These are phyloP conservation scores for Laetiporus sulphureus DNA, from an alignment of 1,284 basidiomycete species.

Conservation along the genomic window DNA sequence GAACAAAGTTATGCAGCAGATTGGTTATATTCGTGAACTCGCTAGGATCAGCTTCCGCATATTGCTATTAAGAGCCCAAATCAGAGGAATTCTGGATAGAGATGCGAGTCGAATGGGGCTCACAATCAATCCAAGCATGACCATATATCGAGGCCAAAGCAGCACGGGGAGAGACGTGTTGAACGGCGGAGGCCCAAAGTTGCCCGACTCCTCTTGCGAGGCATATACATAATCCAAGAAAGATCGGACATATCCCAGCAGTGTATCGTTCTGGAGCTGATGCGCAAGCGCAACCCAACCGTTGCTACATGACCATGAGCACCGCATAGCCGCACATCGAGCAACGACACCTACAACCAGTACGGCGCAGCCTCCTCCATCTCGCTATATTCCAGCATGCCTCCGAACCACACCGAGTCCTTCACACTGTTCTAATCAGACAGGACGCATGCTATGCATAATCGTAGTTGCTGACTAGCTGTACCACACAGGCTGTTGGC, in stretches of 20 bases:
- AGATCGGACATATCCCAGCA: conserved; percentile 2
- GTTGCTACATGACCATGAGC: background rate
- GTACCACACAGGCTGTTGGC: conserved; percentile 6
- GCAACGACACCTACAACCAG: conserved; percentile 4
- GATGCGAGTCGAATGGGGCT: background rate
- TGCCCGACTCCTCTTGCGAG: conserved; percentile 3
- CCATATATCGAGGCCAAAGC: conserved; percentile 7
- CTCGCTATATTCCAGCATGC: conserved; percentile 5
- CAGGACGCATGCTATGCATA: background rate
- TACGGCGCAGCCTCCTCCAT: conserved; percentile 8
- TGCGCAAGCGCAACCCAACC: conserved; percentile 8
- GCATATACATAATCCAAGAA: conserved; percentile 5
- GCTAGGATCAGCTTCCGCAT: conserved; percentile 5
- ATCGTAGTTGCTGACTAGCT: conserved; percentile 3
- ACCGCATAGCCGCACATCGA: background rate
- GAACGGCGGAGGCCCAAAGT: conserved; percentile 5
- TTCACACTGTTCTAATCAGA: conserved; percentile 1
- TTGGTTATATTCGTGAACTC: conserved; percentile 1
- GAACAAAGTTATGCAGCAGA: conserved; percentile 3
- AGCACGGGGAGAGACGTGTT: conserved; percentile 3
- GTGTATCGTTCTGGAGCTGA: conserved; percentile 2
- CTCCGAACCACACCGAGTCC: conserved; percentile 5
- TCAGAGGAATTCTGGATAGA: background rate
- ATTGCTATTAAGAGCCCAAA: conserved; percentile 3
- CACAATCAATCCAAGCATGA: conserved; percentile 6